These are phyloP conservation scores for Maudiozyma turicensis DNA, from an alignment of 805 yeast genomes.

Conservation along the genomic window DNA sequence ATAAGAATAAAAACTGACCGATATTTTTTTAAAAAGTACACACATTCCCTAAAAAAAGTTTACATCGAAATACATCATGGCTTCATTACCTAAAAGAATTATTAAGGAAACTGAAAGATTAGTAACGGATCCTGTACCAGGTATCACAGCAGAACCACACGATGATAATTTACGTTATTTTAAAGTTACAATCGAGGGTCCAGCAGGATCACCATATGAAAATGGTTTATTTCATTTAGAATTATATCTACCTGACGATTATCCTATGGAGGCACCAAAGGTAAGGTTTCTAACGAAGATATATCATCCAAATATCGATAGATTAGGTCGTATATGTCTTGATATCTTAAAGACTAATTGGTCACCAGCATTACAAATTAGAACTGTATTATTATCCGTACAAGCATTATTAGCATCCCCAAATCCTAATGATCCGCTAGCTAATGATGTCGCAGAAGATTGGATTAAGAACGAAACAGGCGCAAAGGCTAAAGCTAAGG, in stretches of 20 bases:
- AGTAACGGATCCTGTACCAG: constrained; percentile 92
- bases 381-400: constrained; percentile 82
- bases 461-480: constrained; percentile 81
- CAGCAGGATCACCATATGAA: constrained; percentile 84
- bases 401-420: constrained; percentile 94
- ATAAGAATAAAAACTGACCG: background rate
- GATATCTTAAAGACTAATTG: constrained; percentile 92
- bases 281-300: constrained; percentile 88
- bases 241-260: constrained; percentile 87
- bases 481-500: constrained; percentile 70
- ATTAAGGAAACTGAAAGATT: constrained; percentile 91
- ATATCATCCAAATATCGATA: constrained; percentile 93
- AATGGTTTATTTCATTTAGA: constrained; percentile 75
- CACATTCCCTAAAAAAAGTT: background rate
- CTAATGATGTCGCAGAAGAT: constrained; percentile 94
- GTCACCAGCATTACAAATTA: constrained; percentile 95
- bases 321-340: constrained; percentile 88
- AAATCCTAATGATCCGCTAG: constrained; percentile 96
- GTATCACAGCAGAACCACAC: constrained; percentile 85
- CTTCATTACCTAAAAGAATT: constrained; percentile 73
- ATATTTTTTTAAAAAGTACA: background rate
- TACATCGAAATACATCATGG: no score
- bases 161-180: constrained; percentile 91
- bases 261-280: constrained; percentile 97
- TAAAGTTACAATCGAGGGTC: constrained; percentile 87